A percentile compares a stretch with the other conserved stretches of the same genome.
Conservation (phyloP, 306 rosid species). For the Casuarina glauca region DNA sequence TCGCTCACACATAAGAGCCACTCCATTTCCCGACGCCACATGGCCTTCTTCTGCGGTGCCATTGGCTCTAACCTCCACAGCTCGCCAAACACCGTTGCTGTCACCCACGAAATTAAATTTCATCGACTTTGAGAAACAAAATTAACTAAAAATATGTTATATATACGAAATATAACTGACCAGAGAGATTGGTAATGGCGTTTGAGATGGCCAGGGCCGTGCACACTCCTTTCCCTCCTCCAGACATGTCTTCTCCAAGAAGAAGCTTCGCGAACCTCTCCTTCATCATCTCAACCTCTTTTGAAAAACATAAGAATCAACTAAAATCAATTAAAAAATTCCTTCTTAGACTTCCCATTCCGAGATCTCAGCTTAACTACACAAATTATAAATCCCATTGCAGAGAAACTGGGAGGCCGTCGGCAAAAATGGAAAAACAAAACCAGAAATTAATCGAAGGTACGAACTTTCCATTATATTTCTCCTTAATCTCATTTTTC, state of each 20-base stretch:
- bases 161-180: constrained; percentile 34
- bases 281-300: constrained; percentile 93
- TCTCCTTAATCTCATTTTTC: not conserved
- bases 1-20: constrained; percentile 88
- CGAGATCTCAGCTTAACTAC: not conserved
- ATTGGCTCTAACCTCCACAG: constrained; percentile 91
- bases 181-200: constrained; percentile 93
- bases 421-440: not conserved
- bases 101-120: constrained; percentile 17
- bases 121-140: constrained; percentile 1
- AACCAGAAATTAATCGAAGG: not conserved
- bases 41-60: constrained; percentile 68
- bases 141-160: not conserved
- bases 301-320: not conserved
- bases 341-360: not conserved
- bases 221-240: constrained; percentile 99
- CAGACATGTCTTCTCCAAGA: constrained; percentile 96
- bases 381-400: not conserved
- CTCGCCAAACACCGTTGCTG: constrained; percentile 94
- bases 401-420: not conserved
- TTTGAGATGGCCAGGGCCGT: constrained; percentile 94
- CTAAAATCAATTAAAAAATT: not conserved
- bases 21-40: constrained; percentile 95
- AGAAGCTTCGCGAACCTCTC: constrained; percentile 90
- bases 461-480: not conserved